Evolutionary conservation across 2,329 filamentous ascomycete species (phyloP), one percentile per base, ranked within the genome.

Genomic region (Colletotrichum coccodes): DNA sequence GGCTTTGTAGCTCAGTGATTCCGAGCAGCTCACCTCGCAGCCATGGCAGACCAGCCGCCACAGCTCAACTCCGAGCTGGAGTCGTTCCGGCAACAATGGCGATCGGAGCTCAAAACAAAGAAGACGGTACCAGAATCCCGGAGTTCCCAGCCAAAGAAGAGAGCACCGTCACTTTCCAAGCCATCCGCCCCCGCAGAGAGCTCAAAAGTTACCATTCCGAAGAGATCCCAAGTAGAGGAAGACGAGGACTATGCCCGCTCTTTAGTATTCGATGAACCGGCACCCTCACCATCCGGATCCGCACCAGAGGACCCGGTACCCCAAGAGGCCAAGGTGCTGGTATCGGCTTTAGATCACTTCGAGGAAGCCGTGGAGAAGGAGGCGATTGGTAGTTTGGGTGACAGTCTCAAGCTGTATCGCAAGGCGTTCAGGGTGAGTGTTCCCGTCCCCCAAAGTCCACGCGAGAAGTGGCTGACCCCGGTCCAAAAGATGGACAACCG

Each of bases 361-460:
- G 96, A 98, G 78, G 90, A 89, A 77, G 96, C 95, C 4, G 95
- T 97, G 64, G 92, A 97, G 80, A 94, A 91, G 79, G 96, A 99
- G 81, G 88, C 87, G 0, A 89, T 92, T 74, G 96, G 96, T 0
- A 96, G 90, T 71, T 85, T 98, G 58, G 94, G 95, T 6, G 95
- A 98, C 71, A 98, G 95, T 77, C 79, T 99, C 63, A 90, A 88
- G 72, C 87, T 97, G 58, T 99, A 99, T 79, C 90, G 96, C 53
- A 94, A 92, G 79, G 96, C 96, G 1, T 98, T 97, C 79, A 90
- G 92, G 78, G 94, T 95, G 81, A 67, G 85, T 75, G 4, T 34
- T 14, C 2, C 9, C n/a, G n/a, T 30, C 46, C 11, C 5, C 36
- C 2, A 38, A 23, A 30, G 7, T 34, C 3, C 1, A 36, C 8